Percentiles rank a stretch among this genome's conserved stretches.
Conservation (phyloP, 1,284 basidiomycete genomes). For the Cystobasidium pallidum region DNA sequence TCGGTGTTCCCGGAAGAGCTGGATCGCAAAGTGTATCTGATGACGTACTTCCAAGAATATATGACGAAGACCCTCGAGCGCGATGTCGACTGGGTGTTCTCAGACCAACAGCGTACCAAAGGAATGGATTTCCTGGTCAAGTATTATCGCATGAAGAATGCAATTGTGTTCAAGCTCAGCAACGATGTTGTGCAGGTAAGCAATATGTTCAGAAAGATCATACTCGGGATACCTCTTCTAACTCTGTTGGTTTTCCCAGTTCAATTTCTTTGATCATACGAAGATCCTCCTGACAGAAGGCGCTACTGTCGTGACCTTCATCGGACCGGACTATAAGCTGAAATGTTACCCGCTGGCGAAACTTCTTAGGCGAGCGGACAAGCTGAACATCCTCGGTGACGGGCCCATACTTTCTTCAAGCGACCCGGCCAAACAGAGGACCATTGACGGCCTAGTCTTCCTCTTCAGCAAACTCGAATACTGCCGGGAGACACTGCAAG, state of each 20-base stretch:
- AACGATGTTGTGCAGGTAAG: conserved; percentile 87
- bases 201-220: background rate
- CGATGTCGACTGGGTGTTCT: conserved; percentile 77
- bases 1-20: conserved; percentile 61
- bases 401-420: conserved; percentile 53
- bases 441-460: conserved; percentile 60
- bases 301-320: conserved; percentile 79
- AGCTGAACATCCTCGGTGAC: conserved; percentile 44
- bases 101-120: conserved; percentile 68
- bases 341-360: conserved; percentile 74
- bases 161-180: conserved; percentile 93
- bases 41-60: conserved; percentile 90
- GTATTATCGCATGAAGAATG: conserved; percentile 93
- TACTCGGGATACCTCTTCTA: background rate
- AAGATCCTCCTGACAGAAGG: conserved; percentile 85
- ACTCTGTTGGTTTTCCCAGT: conserved; percentile 61
- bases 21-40: conserved; percentile 81
- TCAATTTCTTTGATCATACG: conserved; percentile 98
- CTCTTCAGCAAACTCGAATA: conserved; percentile 77
- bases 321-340: conserved; percentile 82
- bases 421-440: conserved; percentile 65
- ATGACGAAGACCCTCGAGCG: conserved; percentile 84
- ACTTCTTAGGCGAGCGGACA: conserved; percentile 67
- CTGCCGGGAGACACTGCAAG: conserved; percentile 71
- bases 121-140: conserved; percentile 95